phyloP scores from a whole-genome alignment of 257 asterid genomes.

The Rauvolfia tetraphylla region DNA sequence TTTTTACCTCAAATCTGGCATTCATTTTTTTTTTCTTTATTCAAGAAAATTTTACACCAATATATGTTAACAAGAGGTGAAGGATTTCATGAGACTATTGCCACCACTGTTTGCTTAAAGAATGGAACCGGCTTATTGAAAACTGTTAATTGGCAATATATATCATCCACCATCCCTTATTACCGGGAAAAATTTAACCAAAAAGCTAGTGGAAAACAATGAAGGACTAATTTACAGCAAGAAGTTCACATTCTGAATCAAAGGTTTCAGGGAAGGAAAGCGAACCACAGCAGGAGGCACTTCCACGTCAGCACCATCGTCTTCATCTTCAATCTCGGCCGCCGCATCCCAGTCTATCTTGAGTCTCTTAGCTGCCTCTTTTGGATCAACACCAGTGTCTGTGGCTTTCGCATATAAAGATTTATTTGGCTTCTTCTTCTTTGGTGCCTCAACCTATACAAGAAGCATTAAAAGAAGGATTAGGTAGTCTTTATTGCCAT shows the following conservation, averaged over 20 bases:
- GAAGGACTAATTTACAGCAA: not conserved
- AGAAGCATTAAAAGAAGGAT: not conserved
- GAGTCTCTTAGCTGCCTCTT: slow-evolving; percentile 85
- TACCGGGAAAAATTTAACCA: not conserved
- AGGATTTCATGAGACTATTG: not conserved
- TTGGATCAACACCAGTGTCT: slow-evolving; percentile 76
- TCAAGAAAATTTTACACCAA: not conserved
- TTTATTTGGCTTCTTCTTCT: slow-evolving; percentile 52
- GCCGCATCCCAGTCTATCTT: slow-evolving; percentile 94
- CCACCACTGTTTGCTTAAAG: not conserved
- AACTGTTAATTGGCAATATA: not conserved
- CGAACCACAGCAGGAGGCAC: slow-evolving; percentile 83
- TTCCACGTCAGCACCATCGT: slow-evolving; percentile 52
- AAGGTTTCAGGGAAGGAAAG: slow-evolving; percentile 19
- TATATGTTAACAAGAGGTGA: not conserved
- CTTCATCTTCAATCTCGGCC: slow-evolving; percentile 71
- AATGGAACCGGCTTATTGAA: not conserved
- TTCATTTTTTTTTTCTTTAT: not conserved
- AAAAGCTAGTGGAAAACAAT: not conserved
- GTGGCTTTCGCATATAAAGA: slow-evolving; percentile 83
- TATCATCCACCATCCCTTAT: not conserved
- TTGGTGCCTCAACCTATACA: slow-evolving; percentile 50
- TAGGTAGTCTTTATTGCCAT: not conserved
- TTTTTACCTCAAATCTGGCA: not conserved
- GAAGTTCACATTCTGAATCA: not conserved